Evolutionary conservation across 495 filamentous ascomycete genomes (phyloP).

Genomic region (Lophiotrema nucula): DNA sequence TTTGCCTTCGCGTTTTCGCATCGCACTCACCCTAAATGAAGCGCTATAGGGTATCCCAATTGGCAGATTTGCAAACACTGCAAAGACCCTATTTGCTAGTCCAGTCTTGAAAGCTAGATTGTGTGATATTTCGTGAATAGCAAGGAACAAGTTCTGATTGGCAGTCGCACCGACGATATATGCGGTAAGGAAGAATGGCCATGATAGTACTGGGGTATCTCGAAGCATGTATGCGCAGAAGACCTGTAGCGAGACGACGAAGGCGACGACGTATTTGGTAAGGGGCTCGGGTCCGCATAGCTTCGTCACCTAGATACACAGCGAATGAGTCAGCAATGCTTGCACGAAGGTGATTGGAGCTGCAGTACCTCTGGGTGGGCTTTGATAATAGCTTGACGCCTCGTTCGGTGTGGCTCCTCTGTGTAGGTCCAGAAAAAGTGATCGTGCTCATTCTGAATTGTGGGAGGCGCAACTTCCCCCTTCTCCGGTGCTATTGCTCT

Average conservation of each 20-base stretch:
- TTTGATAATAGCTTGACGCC: constrained; percentile 92
- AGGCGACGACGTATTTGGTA: constrained; percentile 88
- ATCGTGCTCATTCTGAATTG: constrained; percentile 42
- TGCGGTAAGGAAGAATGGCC: constrained; percentile 76
- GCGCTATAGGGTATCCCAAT: constrained; percentile 96
- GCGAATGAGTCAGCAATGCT: not conserved
- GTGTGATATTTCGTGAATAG: constrained; percentile 98
- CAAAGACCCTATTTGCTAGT: constrained; percentile 78
- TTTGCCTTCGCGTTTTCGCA: not conserved
- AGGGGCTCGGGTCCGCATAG: constrained; percentile 95
- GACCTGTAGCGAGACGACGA: constrained; percentile 81
- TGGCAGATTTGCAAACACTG: constrained; percentile 90
- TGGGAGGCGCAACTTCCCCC: not conserved
- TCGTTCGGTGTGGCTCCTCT: constrained; percentile 92
- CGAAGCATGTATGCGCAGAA: constrained; percentile 76
- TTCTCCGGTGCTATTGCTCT: constrained; percentile 4
- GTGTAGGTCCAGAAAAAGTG: constrained; percentile 93
- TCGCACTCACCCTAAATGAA: constrained; percentile 74
- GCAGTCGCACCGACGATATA: constrained; percentile 94
- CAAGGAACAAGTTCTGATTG: constrained; percentile 98
- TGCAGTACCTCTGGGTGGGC: constrained; percentile 85
- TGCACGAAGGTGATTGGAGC: not conserved
- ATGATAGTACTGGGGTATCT: constrained; percentile 76
- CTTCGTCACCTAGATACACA: constrained; percentile 91
- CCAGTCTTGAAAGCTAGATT: constrained; percentile 91